A percentile compares a stretch with the other conserved stretches of the same genome.
These are phyloP conservation scores for Pharus latifolius DNA, from an alignment of 176 grass and related monocot genomes.

Conservation along the genomic window DNA sequence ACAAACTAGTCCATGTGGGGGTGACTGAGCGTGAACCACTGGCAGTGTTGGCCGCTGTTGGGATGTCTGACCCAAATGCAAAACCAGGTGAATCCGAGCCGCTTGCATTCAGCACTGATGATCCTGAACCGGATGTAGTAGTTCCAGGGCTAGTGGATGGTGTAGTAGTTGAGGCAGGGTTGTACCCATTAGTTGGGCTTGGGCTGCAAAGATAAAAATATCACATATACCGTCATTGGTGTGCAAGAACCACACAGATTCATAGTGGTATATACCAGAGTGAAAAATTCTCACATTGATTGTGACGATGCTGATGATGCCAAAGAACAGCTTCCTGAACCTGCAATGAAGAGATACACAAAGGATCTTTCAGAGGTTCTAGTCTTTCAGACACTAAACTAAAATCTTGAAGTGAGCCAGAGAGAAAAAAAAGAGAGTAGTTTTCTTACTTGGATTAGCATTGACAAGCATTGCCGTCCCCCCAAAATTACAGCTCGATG, in stretches of 20 bases:
- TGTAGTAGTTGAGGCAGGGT: slow-evolving; percentile 16
- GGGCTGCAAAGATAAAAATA: slow-evolving; percentile 34
- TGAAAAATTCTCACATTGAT: slow-evolving; percentile 32
- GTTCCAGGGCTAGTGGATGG: slow-evolving; percentile 12
- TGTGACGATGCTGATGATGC: slow-evolving; percentile 16
- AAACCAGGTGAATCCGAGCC: slow-evolving; percentile 17
- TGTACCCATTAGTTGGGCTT: slow-evolving; percentile 33
- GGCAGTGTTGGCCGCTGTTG: background rate
- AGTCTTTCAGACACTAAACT: background rate
- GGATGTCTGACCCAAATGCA: slow-evolving; percentile 27
- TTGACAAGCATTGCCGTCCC: slow-evolving; percentile 50
- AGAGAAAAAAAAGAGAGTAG: background rate
- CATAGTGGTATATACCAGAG: background rate
- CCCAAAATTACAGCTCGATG: slow-evolving; percentile 67
- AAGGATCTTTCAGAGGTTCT: background rate
- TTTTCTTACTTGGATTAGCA: slow-evolving; percentile 68
- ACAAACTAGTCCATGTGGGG: background rate
- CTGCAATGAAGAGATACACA: slow-evolving; percentile 23
- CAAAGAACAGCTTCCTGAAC: slow-evolving; percentile 44
- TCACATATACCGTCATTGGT: background rate
- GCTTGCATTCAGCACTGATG: slow-evolving; percentile 43
- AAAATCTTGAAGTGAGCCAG: background rate
- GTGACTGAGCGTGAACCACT: slow-evolving; percentile 4
- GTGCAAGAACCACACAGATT: no score
- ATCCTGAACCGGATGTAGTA: slow-evolving; percentile 30